Evolutionary conservation across 1,139 yeast genomes (phyloP).

Genomic region (Geotrichum phurueaensis): DNA sequence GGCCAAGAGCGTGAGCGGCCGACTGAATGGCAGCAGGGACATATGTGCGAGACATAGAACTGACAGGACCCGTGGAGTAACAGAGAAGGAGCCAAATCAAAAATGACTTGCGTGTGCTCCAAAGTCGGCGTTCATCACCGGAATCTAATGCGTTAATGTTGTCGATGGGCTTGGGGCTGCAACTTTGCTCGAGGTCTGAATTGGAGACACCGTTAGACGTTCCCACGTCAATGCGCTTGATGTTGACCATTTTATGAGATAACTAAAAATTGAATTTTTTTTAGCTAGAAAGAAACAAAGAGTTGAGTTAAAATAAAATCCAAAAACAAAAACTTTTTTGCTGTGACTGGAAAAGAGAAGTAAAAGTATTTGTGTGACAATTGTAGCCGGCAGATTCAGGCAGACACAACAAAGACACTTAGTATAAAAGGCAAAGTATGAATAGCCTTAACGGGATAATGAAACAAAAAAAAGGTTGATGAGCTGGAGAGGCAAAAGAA

Average conservation of each 20-base stretch:
- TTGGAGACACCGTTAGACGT: not conserved
- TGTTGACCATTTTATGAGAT: not conserved
- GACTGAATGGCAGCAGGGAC: constrained; percentile 44
- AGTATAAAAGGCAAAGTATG: not conserved
- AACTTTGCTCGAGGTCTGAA: not conserved
- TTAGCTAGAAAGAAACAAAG: not conserved
- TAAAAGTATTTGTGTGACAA: not conserved
- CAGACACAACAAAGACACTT: not conserved
- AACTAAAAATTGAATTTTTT: no score
- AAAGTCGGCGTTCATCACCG: constrained; percentile 7
- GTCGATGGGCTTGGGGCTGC: not conserved
- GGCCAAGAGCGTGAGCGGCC: constrained; percentile 37
- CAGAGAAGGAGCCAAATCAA: constrained; percentile 36
- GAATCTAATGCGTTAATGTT: not conserved
- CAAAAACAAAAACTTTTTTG: not conserved
- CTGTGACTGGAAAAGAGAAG: not conserved
- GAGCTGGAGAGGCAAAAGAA: no score
- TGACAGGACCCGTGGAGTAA: constrained; percentile 42
- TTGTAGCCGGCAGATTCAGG: not conserved
- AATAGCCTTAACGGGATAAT: not conserved
- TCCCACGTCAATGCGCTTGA: not conserved
- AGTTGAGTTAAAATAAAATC: not conserved
- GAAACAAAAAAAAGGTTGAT: not conserved
- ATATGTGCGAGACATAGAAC: constrained; percentile 42
- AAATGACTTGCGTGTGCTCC: constrained; percentile 19